Conservation (phyloP, 176 grass and related monocot genomes). For the Microstegium vimineum region DNA sequence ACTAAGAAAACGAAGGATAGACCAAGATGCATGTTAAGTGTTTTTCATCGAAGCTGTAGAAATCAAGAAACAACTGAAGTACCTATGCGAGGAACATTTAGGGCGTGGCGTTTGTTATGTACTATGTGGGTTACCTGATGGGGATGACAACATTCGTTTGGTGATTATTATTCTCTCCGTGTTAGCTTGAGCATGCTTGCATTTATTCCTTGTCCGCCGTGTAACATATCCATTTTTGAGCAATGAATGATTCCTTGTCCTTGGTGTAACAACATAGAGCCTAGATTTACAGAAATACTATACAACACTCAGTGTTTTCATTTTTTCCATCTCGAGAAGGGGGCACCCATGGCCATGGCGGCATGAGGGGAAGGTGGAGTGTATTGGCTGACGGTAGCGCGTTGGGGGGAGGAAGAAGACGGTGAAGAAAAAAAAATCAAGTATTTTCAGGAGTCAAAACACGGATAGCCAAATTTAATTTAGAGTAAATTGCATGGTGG, state of each 20-base stretch:
- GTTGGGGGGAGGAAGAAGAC: no score
- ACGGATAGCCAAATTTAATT: no score
- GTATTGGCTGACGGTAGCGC: no score
- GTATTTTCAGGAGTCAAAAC: no score
- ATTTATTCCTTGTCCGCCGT: not conserved
- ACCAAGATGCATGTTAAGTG: not conserved
- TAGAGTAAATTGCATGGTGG: no score
- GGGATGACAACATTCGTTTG: not conserved
- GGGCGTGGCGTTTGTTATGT: not conserved
- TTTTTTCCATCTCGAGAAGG: no score
- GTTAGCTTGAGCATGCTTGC: not conserved
- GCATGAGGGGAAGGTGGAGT: no score
- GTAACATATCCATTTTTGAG: not conserved
- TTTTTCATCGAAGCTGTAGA: not conserved
- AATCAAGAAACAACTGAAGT: not conserved
- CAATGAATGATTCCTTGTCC: not conserved
- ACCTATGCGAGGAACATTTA: not conserved
- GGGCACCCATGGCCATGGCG: no score
- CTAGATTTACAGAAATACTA: no score
- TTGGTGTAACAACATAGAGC: no score
- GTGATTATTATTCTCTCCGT: not conserved
- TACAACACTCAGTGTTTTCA: no score
- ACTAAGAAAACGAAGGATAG: not conserved
- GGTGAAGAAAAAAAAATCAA: no score
- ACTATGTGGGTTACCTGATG: not conserved